A percentile compares a stretch with the other conserved stretches of the same genome.
Evolutionary conservation across 2,329 filamentous ascomycete species (phyloP).

Genomic region (Cladosporium sp.): DNA sequence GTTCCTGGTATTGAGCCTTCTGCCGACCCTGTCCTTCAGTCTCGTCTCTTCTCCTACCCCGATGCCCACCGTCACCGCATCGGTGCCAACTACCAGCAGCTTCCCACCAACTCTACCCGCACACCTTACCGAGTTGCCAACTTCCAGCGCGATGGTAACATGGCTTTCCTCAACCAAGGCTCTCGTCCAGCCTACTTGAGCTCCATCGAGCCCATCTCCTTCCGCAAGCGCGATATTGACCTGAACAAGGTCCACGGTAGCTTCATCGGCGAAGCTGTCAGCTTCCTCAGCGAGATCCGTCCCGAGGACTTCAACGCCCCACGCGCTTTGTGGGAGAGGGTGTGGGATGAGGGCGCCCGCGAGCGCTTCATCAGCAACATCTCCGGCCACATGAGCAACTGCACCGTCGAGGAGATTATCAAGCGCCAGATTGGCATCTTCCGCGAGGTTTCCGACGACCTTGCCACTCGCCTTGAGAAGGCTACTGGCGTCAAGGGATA

Average conservation of each 20-base stretch:
- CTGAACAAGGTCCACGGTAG: constrained; percentile 53
- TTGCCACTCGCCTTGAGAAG: constrained; percentile 61
- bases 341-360: constrained; percentile 59
- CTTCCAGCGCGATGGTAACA: constrained; percentile 71
- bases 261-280: constrained; percentile 51
- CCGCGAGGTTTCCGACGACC: constrained; percentile 60
- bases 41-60: constrained; percentile 69
- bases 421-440: constrained; percentile 67
- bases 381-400: constrained; percentile 61
- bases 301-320: constrained; percentile 58
- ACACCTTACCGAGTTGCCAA: constrained; percentile 60
- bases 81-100: constrained; percentile 60
- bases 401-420: constrained; percentile 59
- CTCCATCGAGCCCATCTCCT: constrained; percentile 54
- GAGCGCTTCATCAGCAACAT: constrained; percentile 62
- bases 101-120: constrained; percentile 55
- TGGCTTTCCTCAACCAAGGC: constrained; percentile 68
- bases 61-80: constrained; percentile 63
- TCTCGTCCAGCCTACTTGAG: constrained; percentile 58
- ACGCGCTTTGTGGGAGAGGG: constrained; percentile 60
- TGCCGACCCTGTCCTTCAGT: constrained; percentile 69
- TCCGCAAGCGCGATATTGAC: constrained; percentile 48
- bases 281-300: constrained; percentile 54
- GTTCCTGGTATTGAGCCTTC: constrained; percentile 68
- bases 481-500: constrained; percentile 63